Base-by-base conservation (phyloP, 139 green algal species). In the Edaphochlamys debaryana region DNA sequence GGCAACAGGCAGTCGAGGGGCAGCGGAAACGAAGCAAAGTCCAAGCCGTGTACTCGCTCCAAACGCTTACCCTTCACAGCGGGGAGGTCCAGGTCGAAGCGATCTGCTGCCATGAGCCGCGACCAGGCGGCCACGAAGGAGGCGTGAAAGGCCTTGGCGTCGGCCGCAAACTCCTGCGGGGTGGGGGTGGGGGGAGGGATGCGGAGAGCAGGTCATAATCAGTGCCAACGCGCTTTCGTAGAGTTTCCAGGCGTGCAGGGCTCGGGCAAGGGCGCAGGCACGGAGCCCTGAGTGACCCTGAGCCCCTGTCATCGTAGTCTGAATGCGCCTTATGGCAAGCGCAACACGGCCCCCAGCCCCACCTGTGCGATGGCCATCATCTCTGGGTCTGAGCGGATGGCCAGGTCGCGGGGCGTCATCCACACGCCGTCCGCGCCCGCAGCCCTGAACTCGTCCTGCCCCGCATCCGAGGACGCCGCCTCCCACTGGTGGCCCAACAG, bases 41-140 rank as follows among this genome's bases (percentile, higher is more conserved):
- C n/a, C n/a, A n/a, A n/a, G n/a, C n/a, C n/a, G n/a, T n/a, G n/a
- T n/a, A n/a, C n/a, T n/a, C n/a, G n/a, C n/a, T n/a, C n/a, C n/a
- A n/a, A n/a, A n/a, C n/a, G n/a, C n/a, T n/a, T n/a, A n/a, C n/a
- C n/a, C n/a, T n/a, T n/a, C n/a, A n/a, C n/a, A n/a, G n/a, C n/a
- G n/a, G n/a, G n/a, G n/a, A n/a, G n/a, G n/a, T n/a, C n/a, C n/a
- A n/a, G n/a, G 8, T 85, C 50, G 74, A 89, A 91, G 60, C 88
- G 84, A 74, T 92, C 88, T 1, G 86, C 86, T 37, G 89, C 89
- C 86, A 92, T 90, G 20, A 90, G 20, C 73, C 84, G 75, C 8
- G 34, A 82, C 88, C 88, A 92, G 1, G 72, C 88, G 4, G 36
- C 67, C 0, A 67, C 32, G 71, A 90, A 88, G 11, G 64, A 79